These are phyloP conservation scores for Gaillardinia entomophila DNA, from an alignment of 805 yeast species.

Conservation along the genomic window DNA sequence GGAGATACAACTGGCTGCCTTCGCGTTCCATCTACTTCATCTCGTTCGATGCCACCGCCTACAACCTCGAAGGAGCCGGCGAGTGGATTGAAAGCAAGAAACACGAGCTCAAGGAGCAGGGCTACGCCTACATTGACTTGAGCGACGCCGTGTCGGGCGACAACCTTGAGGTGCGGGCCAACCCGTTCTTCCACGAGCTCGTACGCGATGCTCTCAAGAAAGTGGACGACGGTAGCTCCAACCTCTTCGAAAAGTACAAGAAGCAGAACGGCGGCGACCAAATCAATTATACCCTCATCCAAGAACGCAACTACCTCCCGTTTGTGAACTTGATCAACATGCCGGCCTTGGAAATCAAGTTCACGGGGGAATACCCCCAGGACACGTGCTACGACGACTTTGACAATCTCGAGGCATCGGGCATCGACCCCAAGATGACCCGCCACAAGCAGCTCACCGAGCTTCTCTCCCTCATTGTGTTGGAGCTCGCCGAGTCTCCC, in stretches of 20 bases:
- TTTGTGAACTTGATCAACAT: slow-evolving; percentile 59
- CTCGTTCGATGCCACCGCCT: slow-evolving; percentile 78
- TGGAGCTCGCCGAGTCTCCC: slow-evolving; percentile 72
- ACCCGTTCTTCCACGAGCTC: slow-evolving; percentile 56
- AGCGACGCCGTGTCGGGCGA: slow-evolving; percentile 58
- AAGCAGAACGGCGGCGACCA: slow-evolving; percentile 16
- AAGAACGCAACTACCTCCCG: slow-evolving; percentile 63
- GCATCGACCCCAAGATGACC: slow-evolving; percentile 52
- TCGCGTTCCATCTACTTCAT: slow-evolving; percentile 75
- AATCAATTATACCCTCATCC: slow-evolving; percentile 27
- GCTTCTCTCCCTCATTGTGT: slow-evolving; percentile 44
- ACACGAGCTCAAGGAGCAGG: slow-evolving; percentile 52
- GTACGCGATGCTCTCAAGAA: slow-evolving; percentile 37
- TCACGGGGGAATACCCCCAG: slow-evolving; percentile 42
- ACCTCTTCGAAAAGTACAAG: slow-evolving; percentile 22
- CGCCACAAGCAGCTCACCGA: slow-evolving; percentile 53
- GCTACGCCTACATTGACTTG: slow-evolving; percentile 68
- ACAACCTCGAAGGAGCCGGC: slow-evolving; percentile 79
- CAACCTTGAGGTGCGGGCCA: slow-evolving; percentile 49
- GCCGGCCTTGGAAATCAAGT: slow-evolving; percentile 61
- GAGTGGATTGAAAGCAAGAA: slow-evolving; percentile 61
- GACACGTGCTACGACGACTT: slow-evolving; percentile 63
- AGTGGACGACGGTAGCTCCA: slow-evolving; percentile 11
- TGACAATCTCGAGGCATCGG: slow-evolving; percentile 40
- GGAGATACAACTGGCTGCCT: slow-evolving; percentile 73